Percentiles rank a stretch among this genome's conserved stretches.
These are phyloP conservation scores for Cystoderma amianthinum DNA, from an alignment of 768 basidiomycete genomes.

Conservation along the genomic window DNA sequence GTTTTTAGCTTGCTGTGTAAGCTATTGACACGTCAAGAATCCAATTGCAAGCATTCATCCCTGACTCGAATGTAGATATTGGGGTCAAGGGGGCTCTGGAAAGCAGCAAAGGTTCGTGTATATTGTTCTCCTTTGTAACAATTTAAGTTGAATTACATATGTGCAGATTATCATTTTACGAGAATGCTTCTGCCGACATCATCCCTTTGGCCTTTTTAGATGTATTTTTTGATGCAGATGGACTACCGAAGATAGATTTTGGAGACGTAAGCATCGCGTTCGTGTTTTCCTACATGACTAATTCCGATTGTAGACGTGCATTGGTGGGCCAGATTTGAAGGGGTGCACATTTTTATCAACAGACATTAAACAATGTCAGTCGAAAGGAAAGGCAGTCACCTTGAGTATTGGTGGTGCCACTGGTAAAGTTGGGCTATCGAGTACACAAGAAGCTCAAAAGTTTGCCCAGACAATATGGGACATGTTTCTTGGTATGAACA, in stretches of 20 bases:
- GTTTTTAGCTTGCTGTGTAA: neutral
- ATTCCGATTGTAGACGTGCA: too few species aligned
- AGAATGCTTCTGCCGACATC: too few species aligned
- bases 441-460: conserved; percentile 39
- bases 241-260: conserved; percentile 51
- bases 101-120: conserved; percentile 30
- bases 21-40: neutral
- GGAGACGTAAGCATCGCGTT: too few species aligned
- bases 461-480: conserved; percentile 66
- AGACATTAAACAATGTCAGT: conserved; percentile 61
- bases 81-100: conserved; percentile 32
- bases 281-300: too few species aligned
- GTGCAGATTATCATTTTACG: too few species aligned
- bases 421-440: conserved; percentile 48
- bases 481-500: conserved; percentile 57
- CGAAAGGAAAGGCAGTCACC: conserved; percentile 48
- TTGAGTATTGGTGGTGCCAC: conserved; percentile 52
- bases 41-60: too few species aligned
- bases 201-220: too few species aligned
- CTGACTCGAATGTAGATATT: conserved; percentile 24
- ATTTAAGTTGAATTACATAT: too few species aligned
- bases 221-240: conserved; percentile 54
- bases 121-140: too few species aligned
- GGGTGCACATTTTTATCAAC: conserved; percentile 56
- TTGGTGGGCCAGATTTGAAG: conserved; percentile 54